A percentile compares a stretch with the other conserved stretches of the same genome.
phyloP scores from a whole-genome alignment of 805 yeast genomes.

The Candida insectorum region DNA sequence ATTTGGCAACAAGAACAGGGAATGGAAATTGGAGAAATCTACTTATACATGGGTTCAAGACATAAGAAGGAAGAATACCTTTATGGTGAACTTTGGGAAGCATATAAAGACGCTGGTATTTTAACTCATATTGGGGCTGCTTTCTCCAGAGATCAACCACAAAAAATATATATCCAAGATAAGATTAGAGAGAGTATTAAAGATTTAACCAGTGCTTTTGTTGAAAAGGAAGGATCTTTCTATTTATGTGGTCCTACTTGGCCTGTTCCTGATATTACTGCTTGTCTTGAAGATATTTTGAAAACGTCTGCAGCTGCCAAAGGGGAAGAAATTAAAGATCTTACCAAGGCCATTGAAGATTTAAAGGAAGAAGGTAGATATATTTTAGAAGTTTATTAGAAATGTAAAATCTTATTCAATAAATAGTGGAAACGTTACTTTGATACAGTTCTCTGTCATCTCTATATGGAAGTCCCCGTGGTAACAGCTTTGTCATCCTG shows the following conservation, averaged over 20 bases:
- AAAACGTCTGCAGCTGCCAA: constrained; percentile 62
- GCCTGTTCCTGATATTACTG: constrained; percentile 97
- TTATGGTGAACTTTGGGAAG: constrained; percentile 97
- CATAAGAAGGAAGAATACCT: constrained; percentile 93
- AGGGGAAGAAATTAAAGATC: constrained; percentile 63
- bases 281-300: constrained; percentile 81
- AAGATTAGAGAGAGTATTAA: constrained; percentile 74
- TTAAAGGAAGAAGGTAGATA: constrained; percentile 91
- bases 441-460: not conserved
- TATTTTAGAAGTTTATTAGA: constrained; percentile 85
- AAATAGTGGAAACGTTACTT: too few species aligned
- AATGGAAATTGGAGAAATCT: constrained; percentile 81
- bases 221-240: constrained; percentile 78
- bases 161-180: constrained; percentile 94
- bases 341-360: constrained; percentile 80
- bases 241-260: constrained; percentile 98
- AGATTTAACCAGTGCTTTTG: constrained; percentile 76
- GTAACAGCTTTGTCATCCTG: too few species aligned
- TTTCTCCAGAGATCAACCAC: constrained; percentile 94
- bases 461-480: too few species aligned
- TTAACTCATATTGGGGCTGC: constrained; percentile 97
- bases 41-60: constrained; percentile 87
- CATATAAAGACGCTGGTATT: constrained; percentile 86
- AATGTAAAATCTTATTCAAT: not conserved
- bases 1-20: constrained; percentile 92